Evolutionary conservation across 495 filamentous ascomycete species (phyloP).

Genomic region (Bathelium albidoporum): DNA sequence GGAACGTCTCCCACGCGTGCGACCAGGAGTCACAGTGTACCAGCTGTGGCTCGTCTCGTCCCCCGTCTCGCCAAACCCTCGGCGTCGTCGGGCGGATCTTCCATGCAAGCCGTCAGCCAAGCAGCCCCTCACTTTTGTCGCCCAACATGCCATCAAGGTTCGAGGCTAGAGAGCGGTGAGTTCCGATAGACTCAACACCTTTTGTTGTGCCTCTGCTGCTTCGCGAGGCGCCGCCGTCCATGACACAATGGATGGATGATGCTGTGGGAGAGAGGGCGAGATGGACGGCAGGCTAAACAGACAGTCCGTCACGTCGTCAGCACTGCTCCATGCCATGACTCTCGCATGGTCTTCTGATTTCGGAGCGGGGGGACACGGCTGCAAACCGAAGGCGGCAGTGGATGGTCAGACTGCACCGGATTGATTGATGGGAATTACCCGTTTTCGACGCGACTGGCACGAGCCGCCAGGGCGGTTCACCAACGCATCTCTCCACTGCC

Average conservation of each 20-base stretch:
- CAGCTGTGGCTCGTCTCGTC: constrained; percentile 5
- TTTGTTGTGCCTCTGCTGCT: not conserved
- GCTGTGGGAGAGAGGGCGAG: not conserved
- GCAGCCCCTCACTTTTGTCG: constrained; percentile 1
- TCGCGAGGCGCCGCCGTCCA: not conserved
- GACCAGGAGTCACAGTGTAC: not conserved
- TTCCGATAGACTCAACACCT: constrained; percentile 1
- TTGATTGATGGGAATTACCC: not conserved
- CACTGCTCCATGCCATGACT: not conserved
- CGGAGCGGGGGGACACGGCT: not conserved
- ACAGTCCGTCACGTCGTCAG: too few relatives aligned
- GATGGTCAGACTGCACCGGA: not conserved
- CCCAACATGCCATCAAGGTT: constrained; percentile 4
- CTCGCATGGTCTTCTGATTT: not conserved
- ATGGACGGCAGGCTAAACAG: not conserved
- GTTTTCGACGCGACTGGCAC: not conserved
- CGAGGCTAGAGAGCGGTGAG: constrained; percentile 1
- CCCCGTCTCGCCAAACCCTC: not conserved
- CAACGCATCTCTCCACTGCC: not conserved
- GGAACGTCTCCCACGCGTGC: not conserved
- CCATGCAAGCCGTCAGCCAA: not conserved
- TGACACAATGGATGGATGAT: not conserved
- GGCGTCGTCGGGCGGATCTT: not conserved
- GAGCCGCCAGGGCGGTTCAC: constrained; percentile 1
- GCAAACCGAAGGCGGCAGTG: not conserved